phyloP scores from a whole-genome alignment of 495 filamentous ascomycete species.

The Podospora tetraspora region DNA sequence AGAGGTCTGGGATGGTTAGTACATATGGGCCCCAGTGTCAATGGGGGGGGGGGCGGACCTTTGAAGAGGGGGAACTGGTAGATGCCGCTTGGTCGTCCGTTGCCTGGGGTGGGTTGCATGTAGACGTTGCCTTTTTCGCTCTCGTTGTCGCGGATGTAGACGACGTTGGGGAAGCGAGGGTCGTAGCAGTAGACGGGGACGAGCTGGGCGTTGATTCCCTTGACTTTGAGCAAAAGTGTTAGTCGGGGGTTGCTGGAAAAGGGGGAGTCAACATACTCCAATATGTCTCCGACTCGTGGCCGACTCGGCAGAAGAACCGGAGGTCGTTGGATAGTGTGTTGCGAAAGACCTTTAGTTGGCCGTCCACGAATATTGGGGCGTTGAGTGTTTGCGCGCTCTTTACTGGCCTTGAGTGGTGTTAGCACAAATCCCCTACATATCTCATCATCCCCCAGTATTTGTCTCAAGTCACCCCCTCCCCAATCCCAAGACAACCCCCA shows the following conservation, averaged over 20 bases:
- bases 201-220: constrained; percentile 30
- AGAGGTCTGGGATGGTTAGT: constrained; percentile 18
- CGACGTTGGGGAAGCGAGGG: constrained; percentile 25
- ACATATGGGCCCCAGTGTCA: background rate
- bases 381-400: constrained; percentile 26
- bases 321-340: constrained; percentile 29
- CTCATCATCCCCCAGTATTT: background rate
- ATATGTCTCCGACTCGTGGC: constrained; percentile 31
- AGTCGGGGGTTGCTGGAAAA: background rate
- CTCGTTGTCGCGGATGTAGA: constrained; percentile 32
- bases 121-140: constrained; percentile 22
- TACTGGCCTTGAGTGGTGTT: constrained; percentile 16
- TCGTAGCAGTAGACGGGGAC: constrained; percentile 36
- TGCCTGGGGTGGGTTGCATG: constrained; percentile 13
- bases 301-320: constrained; percentile 29
- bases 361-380: constrained; percentile 24
- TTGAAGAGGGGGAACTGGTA: constrained; percentile 27
- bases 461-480: background rate
- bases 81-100: constrained; percentile 25
- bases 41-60: constrained; percentile 2
- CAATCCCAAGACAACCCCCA: background rate
- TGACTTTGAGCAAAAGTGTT: constrained; percentile 20
- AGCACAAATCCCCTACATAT: background rate
- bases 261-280: constrained; percentile 23
- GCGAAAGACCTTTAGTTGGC: constrained; percentile 31